A percentile compares a stretch with the other conserved stretches of the same genome.
Conservation (phyloP, 2,329 filamentous ascomycete genomes). For the Colletotrichum orbiculare region DNA sequence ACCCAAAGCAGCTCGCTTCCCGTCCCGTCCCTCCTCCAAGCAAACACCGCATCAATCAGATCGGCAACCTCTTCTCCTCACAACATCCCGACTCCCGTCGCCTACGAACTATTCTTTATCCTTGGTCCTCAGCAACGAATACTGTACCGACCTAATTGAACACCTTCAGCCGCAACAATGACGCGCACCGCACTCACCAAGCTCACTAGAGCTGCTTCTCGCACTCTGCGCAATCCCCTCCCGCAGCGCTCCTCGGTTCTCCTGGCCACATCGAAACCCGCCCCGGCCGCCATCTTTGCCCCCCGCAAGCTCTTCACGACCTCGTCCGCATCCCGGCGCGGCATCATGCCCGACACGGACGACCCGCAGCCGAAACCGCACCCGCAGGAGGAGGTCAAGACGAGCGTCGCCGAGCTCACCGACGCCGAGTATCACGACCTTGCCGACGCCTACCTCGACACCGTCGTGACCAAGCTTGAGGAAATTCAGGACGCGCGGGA, state of each 20-base stretch:
- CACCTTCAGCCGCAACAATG: constrained; percentile 41
- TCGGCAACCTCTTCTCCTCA: neutral
- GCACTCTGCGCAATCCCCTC: constrained; percentile 44
- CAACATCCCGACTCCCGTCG: fast-evolving
- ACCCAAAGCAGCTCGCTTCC: constrained; percentile 2
- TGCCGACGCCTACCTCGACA: constrained; percentile 79
- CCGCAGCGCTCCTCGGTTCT: constrained; percentile 22
- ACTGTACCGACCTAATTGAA: neutral
- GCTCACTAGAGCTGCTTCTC: constrained; percentile 51
- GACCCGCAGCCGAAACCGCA: constrained; percentile 61
- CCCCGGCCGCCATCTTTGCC: constrained; percentile 32
- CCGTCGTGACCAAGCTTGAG: constrained; percentile 71
- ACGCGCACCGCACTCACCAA: constrained; percentile 46
- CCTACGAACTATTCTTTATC: neutral
- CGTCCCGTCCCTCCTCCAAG: neutral
- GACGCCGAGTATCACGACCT: constrained; percentile 80
- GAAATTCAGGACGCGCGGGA: constrained; percentile 76
- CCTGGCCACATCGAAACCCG: constrained; percentile 24
- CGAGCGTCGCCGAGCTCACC: constrained; percentile 69
- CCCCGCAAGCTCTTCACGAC: constrained; percentile 46
- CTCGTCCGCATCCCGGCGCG: constrained; percentile 49
- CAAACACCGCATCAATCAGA: neutral
- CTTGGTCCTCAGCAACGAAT: neutral
- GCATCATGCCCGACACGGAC: constrained; percentile 69
- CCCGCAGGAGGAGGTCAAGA: constrained; percentile 52